phyloP scores from a whole-genome alignment of 805 yeast genomes.

The Candida jianshihensis region DNA sequence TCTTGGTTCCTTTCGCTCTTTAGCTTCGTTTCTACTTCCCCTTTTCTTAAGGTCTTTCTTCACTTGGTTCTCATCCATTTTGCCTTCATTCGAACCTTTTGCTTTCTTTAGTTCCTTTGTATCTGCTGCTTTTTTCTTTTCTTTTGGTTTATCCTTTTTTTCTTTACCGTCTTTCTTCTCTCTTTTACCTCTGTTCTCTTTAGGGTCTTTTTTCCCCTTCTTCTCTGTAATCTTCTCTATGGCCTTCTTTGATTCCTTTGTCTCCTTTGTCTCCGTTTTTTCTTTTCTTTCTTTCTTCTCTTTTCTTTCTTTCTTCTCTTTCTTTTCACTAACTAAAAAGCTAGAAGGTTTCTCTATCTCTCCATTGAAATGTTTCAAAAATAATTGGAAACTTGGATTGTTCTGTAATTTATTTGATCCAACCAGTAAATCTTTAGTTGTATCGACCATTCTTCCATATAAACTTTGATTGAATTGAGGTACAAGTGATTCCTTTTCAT shows the following conservation, averaged over 20 bases:
- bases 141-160: slow-evolving; percentile 1
- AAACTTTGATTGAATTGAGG: slow-evolving; percentile 33
- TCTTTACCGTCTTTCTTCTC: slow-evolving; percentile 4
- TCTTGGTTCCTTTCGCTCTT: neutral
- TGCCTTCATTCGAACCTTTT: neutral
- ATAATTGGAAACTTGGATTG: slow-evolving; percentile 15
- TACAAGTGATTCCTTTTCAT: slow-evolving; percentile 22
- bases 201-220: slow-evolving; percentile 1
- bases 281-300: slow-evolving; percentile 1
- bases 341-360: slow-evolving; percentile 14
- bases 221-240: slow-evolving; percentile 7
- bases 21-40: slow-evolving; percentile 2
- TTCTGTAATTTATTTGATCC: slow-evolving; percentile 9
- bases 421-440: neutral
- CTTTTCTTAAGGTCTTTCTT: slow-evolving; percentile 3
- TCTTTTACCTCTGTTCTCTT: slow-evolving; percentile 6
- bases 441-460: slow-evolving; percentile 24
- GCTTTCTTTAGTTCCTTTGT: neutral
- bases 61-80: slow-evolving; percentile 2
- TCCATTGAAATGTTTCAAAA: slow-evolving; percentile 15
- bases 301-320: slow-evolving; percentile 2
- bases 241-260: neutral
- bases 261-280: slow-evolving; percentile 1
- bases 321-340: slow-evolving; percentile 4
- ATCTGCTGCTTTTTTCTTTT: slow-evolving; percentile 2